These are phyloP conservation scores for Gliomastix tumulicola DNA, from an alignment of 2,329 filamentous ascomycete species.

Conservation along the genomic window DNA sequence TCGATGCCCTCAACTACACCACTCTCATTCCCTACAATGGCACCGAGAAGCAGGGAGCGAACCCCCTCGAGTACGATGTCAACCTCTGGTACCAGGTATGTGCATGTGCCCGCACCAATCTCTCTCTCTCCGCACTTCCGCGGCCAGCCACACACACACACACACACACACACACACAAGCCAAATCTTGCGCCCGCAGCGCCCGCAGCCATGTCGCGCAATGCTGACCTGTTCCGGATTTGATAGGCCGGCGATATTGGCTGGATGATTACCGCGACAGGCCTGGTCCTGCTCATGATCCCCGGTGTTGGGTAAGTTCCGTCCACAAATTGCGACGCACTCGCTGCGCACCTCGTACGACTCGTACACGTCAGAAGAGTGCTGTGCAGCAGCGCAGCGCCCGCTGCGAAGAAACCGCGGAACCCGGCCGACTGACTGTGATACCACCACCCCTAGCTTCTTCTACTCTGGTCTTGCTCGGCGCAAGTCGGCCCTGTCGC, in stretches of 20 bases:
- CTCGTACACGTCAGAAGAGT: background rate
- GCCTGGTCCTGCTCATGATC: constrained; percentile 85
- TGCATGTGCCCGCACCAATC: too few species aligned
- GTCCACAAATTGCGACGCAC: background rate
- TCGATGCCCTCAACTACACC: constrained; percentile 27
- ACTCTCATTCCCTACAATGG: constrained; percentile 55
- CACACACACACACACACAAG: constrained; percentile 9
- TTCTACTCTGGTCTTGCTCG: constrained; percentile 90
- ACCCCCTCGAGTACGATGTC: constrained; percentile 60
- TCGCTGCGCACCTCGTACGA: background rate
- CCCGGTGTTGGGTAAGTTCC: constrained; percentile 67
- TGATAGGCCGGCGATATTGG: constrained; percentile 72
- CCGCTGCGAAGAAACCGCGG: too few species aligned
- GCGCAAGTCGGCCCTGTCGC: constrained; percentile 79
- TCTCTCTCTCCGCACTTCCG: background rate
- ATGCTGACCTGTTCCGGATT: too few species aligned
- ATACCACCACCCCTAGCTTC: constrained; percentile 40
- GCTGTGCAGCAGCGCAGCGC: too few species aligned
- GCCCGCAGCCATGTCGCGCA: too few species aligned
- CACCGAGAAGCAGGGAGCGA: constrained; percentile 56
- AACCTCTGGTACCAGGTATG: constrained; percentile 73
- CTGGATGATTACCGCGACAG: constrained; percentile 77
- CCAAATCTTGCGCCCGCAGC: constrained; percentile 20
- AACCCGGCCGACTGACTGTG: background rate
- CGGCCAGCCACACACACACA: too few species aligned